Percentiles rank a stretch among this genome's conserved stretches.
These are phyloP conservation scores for Acorus calamus DNA, from an alignment of 106 monocot species.

Conservation along the genomic window DNA sequence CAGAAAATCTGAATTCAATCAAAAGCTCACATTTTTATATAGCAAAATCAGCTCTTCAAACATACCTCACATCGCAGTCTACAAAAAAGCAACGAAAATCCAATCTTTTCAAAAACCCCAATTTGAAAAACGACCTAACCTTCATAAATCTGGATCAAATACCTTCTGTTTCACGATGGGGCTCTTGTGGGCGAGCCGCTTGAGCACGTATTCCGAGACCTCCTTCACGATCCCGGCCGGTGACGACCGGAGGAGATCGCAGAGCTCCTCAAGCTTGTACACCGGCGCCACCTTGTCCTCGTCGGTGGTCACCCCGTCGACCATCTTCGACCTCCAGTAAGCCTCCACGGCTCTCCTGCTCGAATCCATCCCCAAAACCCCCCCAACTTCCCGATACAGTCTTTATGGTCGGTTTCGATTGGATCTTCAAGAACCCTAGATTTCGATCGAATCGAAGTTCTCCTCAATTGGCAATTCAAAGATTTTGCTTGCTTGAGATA, in stretches of 20 bases:
- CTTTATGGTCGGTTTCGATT: too few species aligned
- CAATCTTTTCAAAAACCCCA: too few species aligned
- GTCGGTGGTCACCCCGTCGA: slow-evolving; percentile 82
- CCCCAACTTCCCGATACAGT: too few species aligned
- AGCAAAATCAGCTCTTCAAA: too few species aligned
- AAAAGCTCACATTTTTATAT: too few species aligned
- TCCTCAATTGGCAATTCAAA: too few species aligned
- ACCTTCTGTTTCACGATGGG: slow-evolving; percentile 97
- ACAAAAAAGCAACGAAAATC: too few species aligned
- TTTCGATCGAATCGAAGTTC: too few species aligned
- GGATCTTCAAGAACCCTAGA: too few species aligned
- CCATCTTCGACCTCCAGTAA: slow-evolving; percentile 92
- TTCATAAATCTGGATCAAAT: not conserved
- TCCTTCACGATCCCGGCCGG: slow-evolving; percentile 77
- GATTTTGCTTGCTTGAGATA: too few species aligned
- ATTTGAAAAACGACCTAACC: not conserved
- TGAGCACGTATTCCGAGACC: slow-evolving; percentile 82
- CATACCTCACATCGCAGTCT: too few species aligned
- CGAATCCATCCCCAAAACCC: slow-evolving; percentile 48
- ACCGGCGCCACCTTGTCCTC: slow-evolving; percentile 96
- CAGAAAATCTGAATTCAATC: too few species aligned
- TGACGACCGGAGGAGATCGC: slow-evolving; percentile 67
- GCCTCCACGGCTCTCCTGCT: slow-evolving; percentile 92
- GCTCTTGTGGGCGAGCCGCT: slow-evolving; percentile 92
- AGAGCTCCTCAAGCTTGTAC: slow-evolving; percentile 96